Base-by-base conservation (phyloP, 2,329 filamentous ascomycete species). In the Canariomyces notabilis region DNA sequence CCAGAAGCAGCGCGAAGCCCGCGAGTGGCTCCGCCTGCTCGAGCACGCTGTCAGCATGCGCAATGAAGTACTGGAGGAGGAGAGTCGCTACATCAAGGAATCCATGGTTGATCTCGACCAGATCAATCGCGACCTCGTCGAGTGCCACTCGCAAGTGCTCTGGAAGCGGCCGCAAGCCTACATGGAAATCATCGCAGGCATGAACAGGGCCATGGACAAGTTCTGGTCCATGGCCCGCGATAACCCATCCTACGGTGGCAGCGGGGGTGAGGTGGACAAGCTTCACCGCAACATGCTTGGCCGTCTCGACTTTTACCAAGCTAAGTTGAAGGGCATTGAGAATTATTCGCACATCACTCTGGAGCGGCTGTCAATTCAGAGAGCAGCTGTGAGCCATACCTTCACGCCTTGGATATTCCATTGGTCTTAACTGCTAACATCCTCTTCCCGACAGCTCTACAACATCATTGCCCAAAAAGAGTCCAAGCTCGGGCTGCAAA, bases 381-480 rank as follows among this genome's bases (percentile, higher is more conserved):
- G 79, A 20, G 75, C 76, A 53, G 78, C 79, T 45, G 79, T 81
- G 63, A 52, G 76, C 37, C 6, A 8, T 38, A 26, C 14, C 15
- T 18, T n/a, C n/a, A n/a, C n/a, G n/a, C n/a, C n/a, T n/a, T n/a
- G n/a, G n/a, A n/a, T n/a, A n/a, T n/a, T n/a, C n/a, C n/a, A n/a
- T n/a, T n/a, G n/a, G 20, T 14, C n/a, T 21, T 8, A 36, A 19
- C 19, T 14, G 15, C 42, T 42, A 19, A 50, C 42, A 8, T 8
- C 16, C n/a, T 15, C 35, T 16, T 18, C 7, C 5, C 14, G 6
- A 19, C 32, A 82, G 78, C 66, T 83, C 6, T 83, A 82, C 62
- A 83, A 82, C 61, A 79, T 83, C 61, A 81, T 82, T 59, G 77
- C 78, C 4, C 79, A 83, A 64, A 77, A 79, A 43, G 80, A 83